Evolutionary conservation across 1,284 basidiomycete genomes (phyloP), one percentile per base, ranked within the genome.

Genomic region (Psilocybe mexicana): DNA sequence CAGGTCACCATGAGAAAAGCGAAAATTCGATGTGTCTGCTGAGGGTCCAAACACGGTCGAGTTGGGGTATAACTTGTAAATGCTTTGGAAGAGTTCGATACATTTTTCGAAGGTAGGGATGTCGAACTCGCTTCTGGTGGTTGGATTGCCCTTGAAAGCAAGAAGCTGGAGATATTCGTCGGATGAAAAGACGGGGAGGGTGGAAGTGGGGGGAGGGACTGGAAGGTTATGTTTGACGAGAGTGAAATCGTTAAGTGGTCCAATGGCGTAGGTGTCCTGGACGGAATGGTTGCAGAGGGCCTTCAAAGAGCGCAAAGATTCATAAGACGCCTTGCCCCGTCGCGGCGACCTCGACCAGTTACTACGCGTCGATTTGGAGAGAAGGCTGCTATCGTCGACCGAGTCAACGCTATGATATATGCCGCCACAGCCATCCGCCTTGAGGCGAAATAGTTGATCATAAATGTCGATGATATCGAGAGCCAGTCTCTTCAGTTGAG

Each of bases 1-100:
- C 30, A 63, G 48, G 50, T 60, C 61, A 44, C 55, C 59, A 47
- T 63, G 61, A n/a, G 58, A 52, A 26, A 62, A 62, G 42, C 51
- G 24, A 42, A 59, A 59, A 23, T 50, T 53, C 38, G n/a, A 42
- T 52, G 56, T 18, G 43, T 49, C 18, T 18, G 18, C 18, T 25
- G 38, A 45, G n/a, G 51, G 54, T n/a, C 54, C 57, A 28, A 59
- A 59, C 12, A 6, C 18, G 18, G 18, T 18, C 18, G 18, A 18
- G 18, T 36, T 36, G 35, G 35, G 35, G 12, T 36, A 12, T 12
- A 36, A 36, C 6, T 12, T 36, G 6, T 36, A 12, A 36, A 36
- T 36, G 35, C 35, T 6, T 12, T 36, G 35, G 35, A 36, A 12
- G 7, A 36, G 35, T 12, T 36, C 35, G 35, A 36, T 12, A 12